Evolutionary conservation across 305 asterid species (phyloP), one percentile per base, ranked within the genome.

Genomic region (Coffea humblotiana): DNA sequence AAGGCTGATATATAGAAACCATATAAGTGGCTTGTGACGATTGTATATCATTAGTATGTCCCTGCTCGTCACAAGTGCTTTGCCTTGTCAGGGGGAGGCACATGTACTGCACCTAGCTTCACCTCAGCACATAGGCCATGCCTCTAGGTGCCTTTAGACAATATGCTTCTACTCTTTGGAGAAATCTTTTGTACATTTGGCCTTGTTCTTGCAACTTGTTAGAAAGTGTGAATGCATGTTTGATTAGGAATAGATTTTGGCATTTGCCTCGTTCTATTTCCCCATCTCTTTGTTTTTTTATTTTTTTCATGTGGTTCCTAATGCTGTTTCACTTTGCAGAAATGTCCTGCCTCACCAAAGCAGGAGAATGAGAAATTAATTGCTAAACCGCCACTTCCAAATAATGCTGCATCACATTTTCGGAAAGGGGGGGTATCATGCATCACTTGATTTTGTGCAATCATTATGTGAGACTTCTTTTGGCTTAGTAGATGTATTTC

Each of bases 401-500:
- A 85, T 79, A 90, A 86, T 78, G 80, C 82, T 84, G 91, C 91
- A 81, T 88, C 98, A 81, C 98, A 91, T 74, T 91, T 90, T 79
- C 90, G 99, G 66, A 96, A 96, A 83, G 97, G 98, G 88, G 88
- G 90, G 97, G 58, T 96, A 96, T 85, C 97, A 96, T 81, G 97
- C 93, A 80, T 96, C 99, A 23, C 97, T 96, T 54, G 98, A 96
- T 88, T 94, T 96, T 74, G 99, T 96, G 81, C 98, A 90, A 71
- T 86, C 91, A 51, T 89, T 96, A 88, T 88, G 99, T 23, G 99
- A 96, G 81, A 96, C 98, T 81, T 96, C 99, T 69, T 96, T 90
- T 81, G 97, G 95, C 81, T 91, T 96, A 76, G 98, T 96, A 83
- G 99, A 96, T 86, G 92, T 96, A 78, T 96, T 96, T 87, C 99